A percentile compares a stretch with the other conserved stretches of the same genome.
Conservation (phyloP, 331 rosid species). For the Telfairia occidentalis region DNA sequence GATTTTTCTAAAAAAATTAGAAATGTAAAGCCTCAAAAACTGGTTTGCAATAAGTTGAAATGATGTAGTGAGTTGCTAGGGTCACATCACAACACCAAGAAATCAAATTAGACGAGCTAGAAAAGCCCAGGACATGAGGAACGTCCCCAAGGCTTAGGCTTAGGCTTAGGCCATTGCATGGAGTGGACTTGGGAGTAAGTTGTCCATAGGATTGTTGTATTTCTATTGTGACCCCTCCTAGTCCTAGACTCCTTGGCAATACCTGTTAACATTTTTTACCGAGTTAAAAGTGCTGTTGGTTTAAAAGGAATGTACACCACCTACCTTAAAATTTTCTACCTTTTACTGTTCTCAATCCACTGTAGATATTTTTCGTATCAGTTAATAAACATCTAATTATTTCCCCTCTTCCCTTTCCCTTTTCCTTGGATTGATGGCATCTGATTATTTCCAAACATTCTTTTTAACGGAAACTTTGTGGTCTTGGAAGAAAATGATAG, state of each 20-base stretch:
- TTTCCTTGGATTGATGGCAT: not conserved
- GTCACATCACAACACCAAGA: not conserved
- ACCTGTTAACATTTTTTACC: not conserved
- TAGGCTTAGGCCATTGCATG: not conserved
- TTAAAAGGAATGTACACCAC: not conserved
- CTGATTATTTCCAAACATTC: not conserved
- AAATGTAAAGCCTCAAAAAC: not conserved
- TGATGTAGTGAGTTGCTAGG: not conserved
- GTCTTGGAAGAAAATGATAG: not conserved
- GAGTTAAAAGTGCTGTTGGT: not conserved
- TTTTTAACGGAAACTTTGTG: not conserved
- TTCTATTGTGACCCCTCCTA: not conserved
- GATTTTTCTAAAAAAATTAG: not conserved
- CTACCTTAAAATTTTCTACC: not conserved
- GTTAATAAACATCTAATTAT: not conserved
- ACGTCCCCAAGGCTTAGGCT: not conserved
- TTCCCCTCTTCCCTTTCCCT: not conserved
- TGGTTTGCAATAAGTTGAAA: conserved; percentile 2
- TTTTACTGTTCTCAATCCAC: not conserved
- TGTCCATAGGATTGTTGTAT: conserved; percentile 1
- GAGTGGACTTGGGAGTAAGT: not conserved
- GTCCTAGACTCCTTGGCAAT: not conserved
- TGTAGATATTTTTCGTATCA: not conserved
- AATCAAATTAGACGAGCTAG: not conserved
- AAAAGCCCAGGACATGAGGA: not conserved